Percentiles rank a stretch among this genome's conserved stretches.
Conservation (phyloP, 78 protist genomes). For the Blattamonas nauphoetae region DNA sequence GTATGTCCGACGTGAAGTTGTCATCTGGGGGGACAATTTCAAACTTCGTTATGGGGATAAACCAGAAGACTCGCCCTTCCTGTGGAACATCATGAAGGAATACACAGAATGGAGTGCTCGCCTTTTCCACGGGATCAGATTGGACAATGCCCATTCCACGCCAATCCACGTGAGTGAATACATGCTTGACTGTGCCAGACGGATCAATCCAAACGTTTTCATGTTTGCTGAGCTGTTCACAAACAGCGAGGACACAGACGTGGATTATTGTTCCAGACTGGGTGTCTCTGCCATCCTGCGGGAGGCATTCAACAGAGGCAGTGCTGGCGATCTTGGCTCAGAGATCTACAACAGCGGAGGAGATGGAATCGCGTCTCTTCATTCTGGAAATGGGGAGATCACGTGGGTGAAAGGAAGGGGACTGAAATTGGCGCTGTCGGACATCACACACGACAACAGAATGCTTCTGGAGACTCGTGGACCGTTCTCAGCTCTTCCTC, state of each 20-base stretch:
- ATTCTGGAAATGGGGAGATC: background rate
- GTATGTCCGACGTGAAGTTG: constrained; percentile 72
- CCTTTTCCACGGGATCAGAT: constrained; percentile 64
- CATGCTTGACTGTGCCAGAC: constrained; percentile 58
- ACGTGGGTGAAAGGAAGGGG: background rate
- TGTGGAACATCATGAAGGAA: constrained; percentile 72
- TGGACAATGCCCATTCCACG: constrained; percentile 78
- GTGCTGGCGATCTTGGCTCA: background rate
- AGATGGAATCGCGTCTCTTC: background rate
- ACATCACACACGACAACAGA: constrained; percentile 10
- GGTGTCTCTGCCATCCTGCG: constrained; percentile 16
- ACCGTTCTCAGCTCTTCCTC: background rate
- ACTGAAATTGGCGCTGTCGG: background rate
- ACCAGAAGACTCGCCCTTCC: constrained; percentile 33
- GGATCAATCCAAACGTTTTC: constrained; percentile 42
- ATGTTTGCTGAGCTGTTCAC: constrained; percentile 67
- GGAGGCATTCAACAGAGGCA: background rate
- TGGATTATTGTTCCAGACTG: background rate
- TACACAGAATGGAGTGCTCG: constrained; percentile 50
- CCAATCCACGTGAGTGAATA: constrained; percentile 70
- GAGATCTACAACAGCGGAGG: background rate
- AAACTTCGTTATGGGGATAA: constrained; percentile 65
- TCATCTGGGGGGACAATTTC: constrained; percentile 84
- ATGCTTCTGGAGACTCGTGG: background rate
- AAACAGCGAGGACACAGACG: constrained; percentile 44